phyloP scores from a whole-genome alignment of 148 eudicot species.

The Chenopodium album region DNA sequence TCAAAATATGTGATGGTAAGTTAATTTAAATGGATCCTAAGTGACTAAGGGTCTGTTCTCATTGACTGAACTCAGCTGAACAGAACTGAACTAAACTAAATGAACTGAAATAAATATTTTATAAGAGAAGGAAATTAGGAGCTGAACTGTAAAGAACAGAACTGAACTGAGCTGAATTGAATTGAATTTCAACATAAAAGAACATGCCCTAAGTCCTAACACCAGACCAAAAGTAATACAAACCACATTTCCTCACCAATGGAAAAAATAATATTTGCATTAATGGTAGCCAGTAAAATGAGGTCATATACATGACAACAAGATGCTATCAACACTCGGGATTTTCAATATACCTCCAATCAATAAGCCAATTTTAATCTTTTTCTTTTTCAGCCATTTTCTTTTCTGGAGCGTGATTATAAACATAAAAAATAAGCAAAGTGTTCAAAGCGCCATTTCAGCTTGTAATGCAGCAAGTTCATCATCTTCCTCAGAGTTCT shows the following conservation, averaged over 20 bases:
- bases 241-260: neutral
- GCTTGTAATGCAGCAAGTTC: slow-evolving; percentile 68
- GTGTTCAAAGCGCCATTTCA: slow-evolving; percentile 50
- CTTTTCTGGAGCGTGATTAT: slow-evolving; percentile 6
- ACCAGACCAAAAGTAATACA: too few species aligned
- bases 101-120: too few species aligned
- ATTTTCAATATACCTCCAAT: slow-evolving; percentile 8
- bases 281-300: slow-evolving; percentile 7
- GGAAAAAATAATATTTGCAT: slow-evolving; percentile 14
- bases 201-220: too few species aligned
- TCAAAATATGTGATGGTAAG: too few species aligned
- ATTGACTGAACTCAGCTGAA: too few species aligned
- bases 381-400: neutral
- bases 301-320: slow-evolving; percentile 14
- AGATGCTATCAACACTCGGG: slow-evolving; percentile 26
- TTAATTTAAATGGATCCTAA: too few species aligned
- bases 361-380: neutral
- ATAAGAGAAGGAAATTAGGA: too few species aligned
- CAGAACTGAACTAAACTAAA: too few species aligned
- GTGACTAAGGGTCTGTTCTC: too few species aligned
- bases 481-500: slow-evolving; percentile 61
- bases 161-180: too few species aligned
- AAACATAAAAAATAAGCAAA: neutral
- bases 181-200: too few species aligned
- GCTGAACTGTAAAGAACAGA: too few species aligned